Conservation (phyloP, 306 rosid species). For the Senna tora region DNA sequence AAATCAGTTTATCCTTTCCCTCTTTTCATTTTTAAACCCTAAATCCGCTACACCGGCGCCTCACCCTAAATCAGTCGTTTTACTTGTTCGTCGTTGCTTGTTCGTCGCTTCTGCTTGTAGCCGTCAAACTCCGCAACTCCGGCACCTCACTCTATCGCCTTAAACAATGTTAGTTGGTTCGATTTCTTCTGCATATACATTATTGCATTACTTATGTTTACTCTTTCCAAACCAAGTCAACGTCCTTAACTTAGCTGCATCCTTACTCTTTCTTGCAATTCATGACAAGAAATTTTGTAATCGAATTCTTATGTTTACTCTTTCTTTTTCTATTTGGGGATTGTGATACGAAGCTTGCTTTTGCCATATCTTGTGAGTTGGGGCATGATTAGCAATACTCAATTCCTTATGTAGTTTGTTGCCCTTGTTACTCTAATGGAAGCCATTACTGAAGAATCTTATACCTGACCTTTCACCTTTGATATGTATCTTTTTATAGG, state of each 20-base stretch:
- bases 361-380: neutral
- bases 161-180: too few relatives aligned
- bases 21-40: too few relatives aligned
- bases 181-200: too few relatives aligned
- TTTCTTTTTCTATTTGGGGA: neutral
- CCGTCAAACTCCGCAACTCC: too few relatives aligned
- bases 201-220: too few relatives aligned
- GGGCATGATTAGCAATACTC: neutral
- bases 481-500: constrained; percentile 10
- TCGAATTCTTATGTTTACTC: neutral
- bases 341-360: neutral
- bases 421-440: neutral
- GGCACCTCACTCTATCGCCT: too few relatives aligned
- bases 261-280: neutral
- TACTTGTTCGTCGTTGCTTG: too few relatives aligned
- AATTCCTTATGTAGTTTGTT: neutral
- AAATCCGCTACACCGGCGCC: too few relatives aligned
- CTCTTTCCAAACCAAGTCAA: constrained; percentile 42
- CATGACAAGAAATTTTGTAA: neutral
- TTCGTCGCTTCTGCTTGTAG: too few relatives aligned
- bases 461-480: neutral
- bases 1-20: too few relatives aligned
- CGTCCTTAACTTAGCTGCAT: neutral
- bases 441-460: neutral
- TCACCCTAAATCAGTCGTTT: too few relatives aligned